phyloP scores from a whole-genome alignment of 1,139 yeast species.

The Candida gigantensis region DNA sequence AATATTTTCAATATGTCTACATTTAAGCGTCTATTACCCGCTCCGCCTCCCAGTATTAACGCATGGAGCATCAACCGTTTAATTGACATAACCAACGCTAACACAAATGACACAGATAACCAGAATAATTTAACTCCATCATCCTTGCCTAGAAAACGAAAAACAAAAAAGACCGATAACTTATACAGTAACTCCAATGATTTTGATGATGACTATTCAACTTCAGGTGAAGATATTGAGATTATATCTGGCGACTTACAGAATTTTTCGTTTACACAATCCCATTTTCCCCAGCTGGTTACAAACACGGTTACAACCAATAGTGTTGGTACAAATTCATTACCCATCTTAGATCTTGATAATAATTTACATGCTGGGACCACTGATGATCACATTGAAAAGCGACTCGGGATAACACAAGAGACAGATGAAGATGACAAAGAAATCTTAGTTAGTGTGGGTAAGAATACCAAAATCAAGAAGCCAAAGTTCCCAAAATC shows the following conservation, averaged over 20 bases:
- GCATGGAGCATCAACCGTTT: conserved; percentile 19
- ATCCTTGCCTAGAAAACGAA: not conserved
- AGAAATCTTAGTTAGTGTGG: conserved; percentile 14
- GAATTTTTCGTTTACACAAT: conserved; percentile 7
- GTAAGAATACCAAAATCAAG: conserved; percentile 15
- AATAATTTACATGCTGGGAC: no score
- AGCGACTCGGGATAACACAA: not conserved
- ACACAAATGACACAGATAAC: not conserved
- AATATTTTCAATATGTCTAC: no score
- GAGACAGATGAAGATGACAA: conserved; percentile 2
- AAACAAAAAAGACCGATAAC: not conserved
- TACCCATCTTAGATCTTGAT: no score
- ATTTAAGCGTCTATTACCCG: conserved; percentile 19
- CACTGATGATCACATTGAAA: not conserved
- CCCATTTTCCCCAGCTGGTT: conserved; percentile 1
- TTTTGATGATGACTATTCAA: conserved; percentile 3
- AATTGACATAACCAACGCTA: conserved; percentile 4
- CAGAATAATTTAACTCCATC: not conserved
- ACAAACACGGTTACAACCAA: conserved; percentile 3
- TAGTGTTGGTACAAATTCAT: no score
- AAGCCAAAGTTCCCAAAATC: conserved; percentile 16
- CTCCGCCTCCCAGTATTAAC: conserved; percentile 20
- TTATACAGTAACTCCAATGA: not conserved
- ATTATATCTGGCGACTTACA: conserved; percentile 4
- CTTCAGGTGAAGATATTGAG: conserved; percentile 4